Evolutionary conservation across 208 protist species (phyloP).

Genomic region (Entamoeba invadens): DNA sequence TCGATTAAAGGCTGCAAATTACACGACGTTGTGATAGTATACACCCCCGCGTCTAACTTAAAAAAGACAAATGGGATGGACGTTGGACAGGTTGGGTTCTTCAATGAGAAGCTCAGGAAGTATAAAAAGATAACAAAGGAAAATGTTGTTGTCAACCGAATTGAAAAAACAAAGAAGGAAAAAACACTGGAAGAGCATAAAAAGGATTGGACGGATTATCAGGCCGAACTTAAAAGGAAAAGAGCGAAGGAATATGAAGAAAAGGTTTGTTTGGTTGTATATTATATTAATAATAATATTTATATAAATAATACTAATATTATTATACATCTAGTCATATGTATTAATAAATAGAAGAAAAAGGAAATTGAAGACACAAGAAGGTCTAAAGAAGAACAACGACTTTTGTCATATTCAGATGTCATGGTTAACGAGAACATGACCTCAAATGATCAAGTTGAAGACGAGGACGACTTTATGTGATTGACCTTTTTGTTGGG

Average conservation of each 20-base stretch:
- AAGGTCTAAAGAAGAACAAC: neutral
- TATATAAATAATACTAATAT: too few species aligned
- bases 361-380: neutral
- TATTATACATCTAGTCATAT: too few species aligned
- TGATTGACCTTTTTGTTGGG: too few species aligned
- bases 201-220: neutral
- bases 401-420: neutral
- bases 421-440: too few species aligned
- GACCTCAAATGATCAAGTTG: too few species aligned
- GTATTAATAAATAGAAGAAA: neutral
- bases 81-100: slow-evolving; percentile 75
- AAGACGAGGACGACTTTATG: too few species aligned
- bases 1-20: slow-evolving; percentile 40
- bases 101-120: slow-evolving; percentile 47
- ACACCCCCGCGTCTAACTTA: slow-evolving; percentile 84
- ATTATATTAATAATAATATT: neutral
- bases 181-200: neutral
- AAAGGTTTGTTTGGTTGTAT: neutral
- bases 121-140: neutral
- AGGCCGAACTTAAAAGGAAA: neutral
- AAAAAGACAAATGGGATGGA: slow-evolving; percentile 81
- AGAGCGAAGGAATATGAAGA: neutral
- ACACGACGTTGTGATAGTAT: slow-evolving; percentile 65
- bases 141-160: neutral
- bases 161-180: neutral